A percentile compares a stretch with the other conserved stretches of the same genome.
Conservation (phyloP, 1,139 yeast species). For the Eremothecium gossypii region DNA sequence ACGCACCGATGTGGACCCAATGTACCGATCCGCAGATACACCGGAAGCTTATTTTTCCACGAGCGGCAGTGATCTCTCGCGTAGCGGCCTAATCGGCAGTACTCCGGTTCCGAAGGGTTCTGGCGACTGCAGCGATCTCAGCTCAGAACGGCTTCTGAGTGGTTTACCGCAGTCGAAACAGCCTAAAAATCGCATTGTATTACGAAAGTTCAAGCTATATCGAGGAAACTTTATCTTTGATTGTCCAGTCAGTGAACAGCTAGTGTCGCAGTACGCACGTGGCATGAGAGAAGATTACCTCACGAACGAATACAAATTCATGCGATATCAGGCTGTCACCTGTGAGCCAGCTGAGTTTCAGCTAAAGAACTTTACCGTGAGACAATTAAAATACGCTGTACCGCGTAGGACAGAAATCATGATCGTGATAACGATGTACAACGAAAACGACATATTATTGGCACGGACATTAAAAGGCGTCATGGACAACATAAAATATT, state of each 20-base stretch:
- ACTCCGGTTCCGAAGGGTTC: neutral
- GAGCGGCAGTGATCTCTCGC: slow-evolving; percentile 3
- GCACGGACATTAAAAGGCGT: slow-evolving; percentile 91
- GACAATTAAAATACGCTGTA: slow-evolving; percentile 55
- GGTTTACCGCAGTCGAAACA: neutral
- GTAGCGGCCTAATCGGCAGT: neutral
- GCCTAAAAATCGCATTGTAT: slow-evolving; percentile 14
- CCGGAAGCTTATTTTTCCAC: neutral
- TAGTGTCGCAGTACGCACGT: slow-evolving; percentile 39
- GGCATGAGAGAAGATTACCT: slow-evolving; percentile 36
- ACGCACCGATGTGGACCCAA: neutral
- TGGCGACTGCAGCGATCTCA: neutral
- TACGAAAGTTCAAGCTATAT: slow-evolving; percentile 28
- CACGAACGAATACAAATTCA: slow-evolving; percentile 64
- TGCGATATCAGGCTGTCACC: slow-evolving; percentile 81
- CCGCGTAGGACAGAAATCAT: slow-evolving; percentile 83
- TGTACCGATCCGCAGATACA: neutral
- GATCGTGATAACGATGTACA: slow-evolving; percentile 86
- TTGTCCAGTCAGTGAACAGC: slow-evolving; percentile 52
- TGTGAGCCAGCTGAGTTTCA: slow-evolving; percentile 74
- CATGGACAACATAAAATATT: slow-evolving; percentile 81
- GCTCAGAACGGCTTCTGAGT: no score
- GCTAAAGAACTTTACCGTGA: slow-evolving; percentile 63
- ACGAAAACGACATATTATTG: slow-evolving; percentile 79
- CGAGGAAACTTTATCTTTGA: slow-evolving; percentile 59